phyloP scores from a whole-genome alignment of 2,329 filamentous ascomycete genomes.

The Ophiostoma perfectum region DNA sequence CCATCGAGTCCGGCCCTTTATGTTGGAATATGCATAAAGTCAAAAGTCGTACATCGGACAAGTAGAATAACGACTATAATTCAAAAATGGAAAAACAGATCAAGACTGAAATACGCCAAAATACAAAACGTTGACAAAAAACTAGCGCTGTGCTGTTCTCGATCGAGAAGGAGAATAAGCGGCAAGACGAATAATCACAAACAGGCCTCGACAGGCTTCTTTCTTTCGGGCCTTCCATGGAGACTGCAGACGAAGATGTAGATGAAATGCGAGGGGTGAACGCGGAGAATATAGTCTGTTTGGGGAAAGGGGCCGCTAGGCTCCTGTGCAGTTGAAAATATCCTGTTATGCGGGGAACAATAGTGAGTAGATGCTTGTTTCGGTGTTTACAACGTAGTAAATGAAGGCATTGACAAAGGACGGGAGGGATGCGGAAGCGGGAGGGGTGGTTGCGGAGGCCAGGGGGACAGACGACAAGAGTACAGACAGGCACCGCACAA shows the following conservation, averaged over 20 bases:
- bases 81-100: not conserved
- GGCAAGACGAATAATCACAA: not conserved
- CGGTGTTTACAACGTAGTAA: no score
- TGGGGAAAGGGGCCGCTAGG: not conserved
- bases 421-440: not conserved
- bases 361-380: no score
- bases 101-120: not conserved
- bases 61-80: constrained; percentile 6
- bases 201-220: not conserved
- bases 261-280: not conserved
- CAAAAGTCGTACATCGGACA: not conserved
- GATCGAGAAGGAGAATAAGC: not conserved
- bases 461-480: not conserved
- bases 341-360: not conserved
- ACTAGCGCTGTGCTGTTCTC: not conserved
- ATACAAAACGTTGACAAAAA: not conserved
- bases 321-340: not conserved
- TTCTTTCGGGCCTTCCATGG: constrained; percentile 13
- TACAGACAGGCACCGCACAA: not conserved
- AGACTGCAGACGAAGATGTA: not conserved
- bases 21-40: constrained; percentile 1
- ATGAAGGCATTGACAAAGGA: not conserved
- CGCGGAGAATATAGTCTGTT: constrained; percentile 11
- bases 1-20: constrained; percentile 6
- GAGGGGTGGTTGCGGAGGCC: not conserved